Conservation (phyloP, 805 yeast species). For the Zygotorulaspora florentina region DNA sequence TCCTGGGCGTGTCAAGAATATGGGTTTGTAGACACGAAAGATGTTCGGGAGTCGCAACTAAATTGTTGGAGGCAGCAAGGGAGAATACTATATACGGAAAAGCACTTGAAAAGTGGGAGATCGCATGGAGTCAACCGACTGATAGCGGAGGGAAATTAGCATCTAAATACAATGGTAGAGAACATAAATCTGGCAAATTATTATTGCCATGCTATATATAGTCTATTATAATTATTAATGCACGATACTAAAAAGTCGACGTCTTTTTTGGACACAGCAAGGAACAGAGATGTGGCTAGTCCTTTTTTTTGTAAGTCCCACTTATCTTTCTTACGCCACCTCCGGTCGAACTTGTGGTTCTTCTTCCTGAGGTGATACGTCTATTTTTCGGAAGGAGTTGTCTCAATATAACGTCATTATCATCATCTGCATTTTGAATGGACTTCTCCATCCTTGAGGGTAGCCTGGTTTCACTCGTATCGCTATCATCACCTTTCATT, state of each 20-base stretch:
- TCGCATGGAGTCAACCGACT: conserved; percentile 75
- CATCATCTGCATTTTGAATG: conserved; percentile 12
- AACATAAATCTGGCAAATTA: conserved; percentile 39
- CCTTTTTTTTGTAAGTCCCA: conserved; percentile 28
- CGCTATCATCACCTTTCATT: conserved; percentile 26
- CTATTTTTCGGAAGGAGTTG: conserved; percentile 32
- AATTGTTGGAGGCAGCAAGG: conserved; percentile 43
- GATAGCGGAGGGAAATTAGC: conserved; percentile 61
- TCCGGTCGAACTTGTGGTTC: conserved; percentile 32
- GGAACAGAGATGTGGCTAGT: background rate
- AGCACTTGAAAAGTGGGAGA: conserved; percentile 37
- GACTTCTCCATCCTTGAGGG: conserved; percentile 7
- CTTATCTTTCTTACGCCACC: conserved; percentile 35
- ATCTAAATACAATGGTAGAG: conserved; percentile 48
- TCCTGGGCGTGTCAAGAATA: conserved; percentile 48
- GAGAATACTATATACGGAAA: conserved; percentile 48
- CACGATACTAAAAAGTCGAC: background rate
- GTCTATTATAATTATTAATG: conserved; percentile 2
- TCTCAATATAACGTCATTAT: conserved; percentile 24
- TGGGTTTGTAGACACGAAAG: conserved; percentile 46
- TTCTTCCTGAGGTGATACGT: conserved; percentile 31
- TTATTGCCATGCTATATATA: conserved; percentile 32
- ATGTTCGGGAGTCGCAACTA: conserved; percentile 46
- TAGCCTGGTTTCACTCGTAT: conserved; percentile 22
- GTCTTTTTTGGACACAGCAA: background rate